Evolutionary conservation across 2,329 filamentous ascomycete genomes (phyloP), one percentile per base, ranked within the genome.

Genomic region (Albifimbria verrucaria): DNA sequence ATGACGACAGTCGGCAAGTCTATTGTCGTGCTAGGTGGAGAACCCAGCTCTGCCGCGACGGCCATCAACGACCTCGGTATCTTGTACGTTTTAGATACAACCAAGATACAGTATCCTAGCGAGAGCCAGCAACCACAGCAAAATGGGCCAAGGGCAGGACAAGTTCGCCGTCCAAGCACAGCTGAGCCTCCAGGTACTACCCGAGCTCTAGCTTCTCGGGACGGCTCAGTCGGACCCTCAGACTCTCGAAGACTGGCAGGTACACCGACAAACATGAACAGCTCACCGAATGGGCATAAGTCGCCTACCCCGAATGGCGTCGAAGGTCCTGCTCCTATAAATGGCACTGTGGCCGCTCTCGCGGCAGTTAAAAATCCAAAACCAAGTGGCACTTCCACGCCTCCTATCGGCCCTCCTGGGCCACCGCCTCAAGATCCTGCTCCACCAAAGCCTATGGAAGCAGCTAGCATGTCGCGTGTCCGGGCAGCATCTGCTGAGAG

Each of bases 1-100:
- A 97, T 99, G 94, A 97, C 94, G 2, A 87, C 92, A 2, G 90
- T 93, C 57, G 91, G 90, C 25, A 97, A 96, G 70, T 89, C 92
- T 55, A 87, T 99, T 57, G 87, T 97, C 47, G 90, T 97, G 41
- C 79, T 97, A 26, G 95, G 90, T 36, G 94, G 94, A 58, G 95
- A 99, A 70, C 94, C 94, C 15, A 97, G 92, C 69, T 92, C 92
- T 17, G 88, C 90, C 24, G 84, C 89, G 1, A 83, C 88, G 47
- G 86, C 94, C 63, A 84, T 90, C 26, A 87, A 87, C 56, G 94
- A 99, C 67, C 78, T 99, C 50, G 91, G 89, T 54, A 82, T 96
- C 64, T 88, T 91, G 32, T 99, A 97, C 70, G 82, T 97, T 58
- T 78, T 99, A 56, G 94, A 99, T 70, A 99, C 94, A 9, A 87